Evolutionary conservation across 2,329 filamentous ascomycete species (phyloP).

Genomic region (Aspergillus uvarum): DNA sequence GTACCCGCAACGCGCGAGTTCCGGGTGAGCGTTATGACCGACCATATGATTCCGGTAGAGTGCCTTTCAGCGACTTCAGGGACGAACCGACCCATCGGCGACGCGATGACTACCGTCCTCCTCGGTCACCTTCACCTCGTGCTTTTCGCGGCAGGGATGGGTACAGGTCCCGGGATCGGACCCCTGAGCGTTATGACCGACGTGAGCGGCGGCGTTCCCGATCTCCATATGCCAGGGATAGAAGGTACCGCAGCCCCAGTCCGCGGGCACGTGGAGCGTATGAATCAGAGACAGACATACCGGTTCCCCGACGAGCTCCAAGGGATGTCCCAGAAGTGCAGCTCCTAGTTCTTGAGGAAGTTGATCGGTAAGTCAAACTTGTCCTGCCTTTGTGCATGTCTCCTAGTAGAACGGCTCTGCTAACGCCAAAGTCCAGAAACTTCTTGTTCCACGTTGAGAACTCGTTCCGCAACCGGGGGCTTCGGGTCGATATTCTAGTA

Average conservation of each 20-base stretch:
- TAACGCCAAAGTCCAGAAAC: constrained; percentile 50
- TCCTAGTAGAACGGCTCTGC: constrained; percentile 8
- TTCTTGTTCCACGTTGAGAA: constrained; percentile 82
- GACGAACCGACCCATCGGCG: constrained; percentile 48
- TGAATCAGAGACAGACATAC: constrained; percentile 62
- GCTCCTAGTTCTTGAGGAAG: constrained; percentile 75
- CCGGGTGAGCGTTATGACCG: constrained; percentile 48
- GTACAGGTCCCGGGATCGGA: constrained; percentile 51
- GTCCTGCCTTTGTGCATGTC: neutral
- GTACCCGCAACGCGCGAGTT: constrained; percentile 31
- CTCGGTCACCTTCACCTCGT: constrained; percentile 60
- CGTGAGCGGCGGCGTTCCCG: constrained; percentile 65
- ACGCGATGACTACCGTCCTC: constrained; percentile 63
- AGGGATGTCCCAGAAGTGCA: constrained; percentile 85
- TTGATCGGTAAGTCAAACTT: constrained; percentile 53
- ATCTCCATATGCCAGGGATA: constrained; percentile 64
- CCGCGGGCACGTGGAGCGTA: constrained; percentile 57
- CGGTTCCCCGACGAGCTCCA: constrained; percentile 71
- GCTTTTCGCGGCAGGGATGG: constrained; percentile 64
- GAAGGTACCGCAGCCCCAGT: constrained; percentile 68
- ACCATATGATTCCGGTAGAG: constrained; percentile 33
- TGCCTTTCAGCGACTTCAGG: constrained; percentile 50
- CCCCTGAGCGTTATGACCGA: constrained; percentile 53
- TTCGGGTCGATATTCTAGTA: constrained; percentile 77
- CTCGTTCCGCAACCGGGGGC: constrained; percentile 67